Evolutionary conservation across 352 stramenopile species (phyloP).

Genomic region (Phytophthora meadii): DNA sequence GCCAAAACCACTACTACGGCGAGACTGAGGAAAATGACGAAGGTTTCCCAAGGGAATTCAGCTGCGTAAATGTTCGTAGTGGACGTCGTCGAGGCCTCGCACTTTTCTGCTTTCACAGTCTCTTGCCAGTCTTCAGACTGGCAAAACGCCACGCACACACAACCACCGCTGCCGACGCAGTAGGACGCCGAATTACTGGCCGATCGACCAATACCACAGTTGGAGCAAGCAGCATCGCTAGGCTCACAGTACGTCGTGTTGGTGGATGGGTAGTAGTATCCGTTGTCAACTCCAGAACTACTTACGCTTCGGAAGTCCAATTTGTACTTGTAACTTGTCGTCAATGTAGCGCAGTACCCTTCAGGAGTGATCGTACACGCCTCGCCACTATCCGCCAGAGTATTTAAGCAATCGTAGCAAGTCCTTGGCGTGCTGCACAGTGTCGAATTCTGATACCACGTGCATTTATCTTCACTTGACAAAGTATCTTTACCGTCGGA

Average conservation of each 20-base stretch:
- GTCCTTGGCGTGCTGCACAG: constrained; percentile 37
- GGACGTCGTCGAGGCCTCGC: constrained; percentile 1
- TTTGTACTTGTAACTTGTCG: constrained; percentile 27
- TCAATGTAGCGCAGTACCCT: constrained; percentile 44
- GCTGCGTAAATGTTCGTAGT: constrained; percentile 7
- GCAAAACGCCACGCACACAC: constrained; percentile 49
- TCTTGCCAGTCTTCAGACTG: constrained; percentile 37
- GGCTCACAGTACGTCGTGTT: constrained; percentile 62
- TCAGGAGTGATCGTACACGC: constrained; percentile 44
- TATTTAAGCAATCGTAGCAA: constrained; percentile 53
- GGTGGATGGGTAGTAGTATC: constrained; percentile 51
- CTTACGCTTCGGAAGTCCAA: constrained; percentile 35
- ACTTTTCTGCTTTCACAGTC: constrained; percentile 24
- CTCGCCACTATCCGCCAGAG: constrained; percentile 26
- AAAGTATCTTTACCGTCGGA: constrained; percentile 30
- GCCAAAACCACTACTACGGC: constrained; percentile 18
- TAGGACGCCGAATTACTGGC: constrained; percentile 30
- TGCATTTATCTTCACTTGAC: constrained; percentile 42
- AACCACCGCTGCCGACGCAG: constrained; percentile 39
- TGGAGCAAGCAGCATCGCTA: constrained; percentile 31
- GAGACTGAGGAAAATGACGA: constrained; percentile 23
- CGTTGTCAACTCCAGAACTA: constrained; percentile 17
- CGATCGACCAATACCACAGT: constrained; percentile 22
- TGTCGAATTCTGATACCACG: constrained; percentile 41
- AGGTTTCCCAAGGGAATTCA: constrained; percentile 30